Evolutionary conservation across 352 stramenopile species (phyloP).

Genomic region (Thalassiosira hispida): DNA sequence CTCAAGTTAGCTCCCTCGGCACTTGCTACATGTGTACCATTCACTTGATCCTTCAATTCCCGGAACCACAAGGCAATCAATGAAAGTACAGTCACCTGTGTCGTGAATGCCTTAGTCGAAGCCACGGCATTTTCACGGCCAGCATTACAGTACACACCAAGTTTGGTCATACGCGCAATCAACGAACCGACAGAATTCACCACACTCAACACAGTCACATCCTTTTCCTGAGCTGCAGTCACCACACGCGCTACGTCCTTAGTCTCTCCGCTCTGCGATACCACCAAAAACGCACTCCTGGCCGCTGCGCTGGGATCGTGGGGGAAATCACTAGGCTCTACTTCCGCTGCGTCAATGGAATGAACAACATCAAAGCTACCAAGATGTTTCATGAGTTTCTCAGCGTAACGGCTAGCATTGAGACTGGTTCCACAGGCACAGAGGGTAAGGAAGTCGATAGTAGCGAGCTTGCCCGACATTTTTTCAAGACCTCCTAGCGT

Average conservation of each 20-base stretch:
- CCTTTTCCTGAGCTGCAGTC: slow-evolving; percentile 85
- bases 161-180: slow-evolving; percentile 91
- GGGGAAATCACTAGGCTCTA: slow-evolving; percentile 74
- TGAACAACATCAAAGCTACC: slow-evolving; percentile 91
- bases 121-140: slow-evolving; percentile 96
- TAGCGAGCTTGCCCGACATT: slow-evolving; percentile 89
- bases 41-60: slow-evolving; percentile 80
- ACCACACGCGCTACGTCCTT: slow-evolving; percentile 94
- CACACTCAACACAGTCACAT: slow-evolving; percentile 90
- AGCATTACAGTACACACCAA: slow-evolving; percentile 96
- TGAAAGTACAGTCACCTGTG: slow-evolving; percentile 87
- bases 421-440: slow-evolving; percentile 93
- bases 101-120: slow-evolving; percentile 98
- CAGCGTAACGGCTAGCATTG: slow-evolving; percentile 93
- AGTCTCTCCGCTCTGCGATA: slow-evolving; percentile 96
- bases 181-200: slow-evolving; percentile 96
- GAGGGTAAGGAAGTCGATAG: slow-evolving; percentile 92
- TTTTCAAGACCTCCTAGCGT: slow-evolving; percentile 92
- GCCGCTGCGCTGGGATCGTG: slow-evolving; percentile 86
- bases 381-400: slow-evolving; percentile 93
- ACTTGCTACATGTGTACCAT: slow-evolving; percentile 86
- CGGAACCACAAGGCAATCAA: slow-evolving; percentile 86
- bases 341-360: slow-evolving; percentile 90
- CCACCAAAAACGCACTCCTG: slow-evolving; percentile 77
- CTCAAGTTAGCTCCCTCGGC: slow-evolving; percentile 90